Evolutionary conservation across 768 basidiomycete genomes (phyloP), one percentile per base, ranked within the genome.

Genomic region (Russula olivacea): DNA sequence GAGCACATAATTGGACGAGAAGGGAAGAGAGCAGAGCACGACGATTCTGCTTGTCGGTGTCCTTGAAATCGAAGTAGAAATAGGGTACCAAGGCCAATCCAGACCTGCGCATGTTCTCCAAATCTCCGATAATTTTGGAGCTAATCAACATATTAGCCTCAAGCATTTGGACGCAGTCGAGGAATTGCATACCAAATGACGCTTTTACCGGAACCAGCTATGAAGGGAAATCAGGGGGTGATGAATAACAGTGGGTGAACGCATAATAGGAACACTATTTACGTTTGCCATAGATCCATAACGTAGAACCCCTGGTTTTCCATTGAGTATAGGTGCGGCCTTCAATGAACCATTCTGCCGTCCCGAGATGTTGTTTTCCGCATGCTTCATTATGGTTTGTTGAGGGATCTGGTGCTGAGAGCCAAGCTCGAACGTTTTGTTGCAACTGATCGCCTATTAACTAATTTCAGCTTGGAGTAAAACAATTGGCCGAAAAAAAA

Each of bases 221-320:
- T 12, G 59, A 45, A 51, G 19, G 17, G 15, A 36, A n/a, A 25
- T 15, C 21, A 48, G 23, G 17, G 5, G 14, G 3, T 8, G 14
- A 32, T 41, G 7, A 54, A 30, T 32, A 32, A 45, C 7, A 21
- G 38, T 8, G n/a, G 7, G 34, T 53, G 11, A 11, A 17, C 14
- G 3, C 9, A 28, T 40, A 0, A 23, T 23, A 58, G 36, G 48
- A 38, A 38, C 21, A 5, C 6, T 28, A 6, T 36, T 36, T 34
- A 60, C 40, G 50, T 34, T 60, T 60, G 2, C 59, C 59, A n/a
- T 60, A 36, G 43, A 60, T 25, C 38, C 50, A 53, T 28, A 60
- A 47, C 7, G n/a, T n/a, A 17, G 59, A 60, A 54, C 52, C 38
- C 1, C 4, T 30, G 4, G 28, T 11, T 25, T 30, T 52, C 59